phyloP scores from a whole-genome alignment of 2,329 filamentous ascomycete genomes.

The Epichloe aotearoae region DNA sequence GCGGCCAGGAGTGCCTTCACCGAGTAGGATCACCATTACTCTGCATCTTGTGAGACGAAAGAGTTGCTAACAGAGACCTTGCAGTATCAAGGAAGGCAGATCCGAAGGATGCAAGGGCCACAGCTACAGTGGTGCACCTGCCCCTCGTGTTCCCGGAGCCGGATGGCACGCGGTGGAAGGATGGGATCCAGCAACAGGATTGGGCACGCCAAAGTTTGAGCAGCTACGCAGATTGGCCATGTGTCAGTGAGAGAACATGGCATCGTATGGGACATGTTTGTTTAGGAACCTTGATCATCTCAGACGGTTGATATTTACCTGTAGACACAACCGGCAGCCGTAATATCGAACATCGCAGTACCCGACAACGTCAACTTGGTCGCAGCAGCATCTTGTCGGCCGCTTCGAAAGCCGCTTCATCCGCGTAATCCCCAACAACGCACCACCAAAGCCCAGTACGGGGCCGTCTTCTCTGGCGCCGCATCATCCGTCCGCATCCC shows the following conservation, averaged over 20 bases:
- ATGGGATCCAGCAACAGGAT: slow-evolving; percentile 28
- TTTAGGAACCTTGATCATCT: too few relatives aligned
- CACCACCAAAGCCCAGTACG: too few relatives aligned
- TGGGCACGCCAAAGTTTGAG: slow-evolving; percentile 32
- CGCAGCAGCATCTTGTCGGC: too few relatives aligned
- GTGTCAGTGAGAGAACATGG: background rate
- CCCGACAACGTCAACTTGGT: too few relatives aligned
- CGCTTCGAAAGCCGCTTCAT: too few relatives aligned
- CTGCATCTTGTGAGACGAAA: background rate
- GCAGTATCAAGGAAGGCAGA: slow-evolving; percentile 22
- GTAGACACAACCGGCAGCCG: too few relatives aligned
- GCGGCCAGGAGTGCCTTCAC: slow-evolving; percentile 18
- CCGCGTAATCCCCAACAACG: too few relatives aligned
- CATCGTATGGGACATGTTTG: too few relatives aligned
- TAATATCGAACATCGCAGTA: too few relatives aligned
- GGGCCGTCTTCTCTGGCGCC: too few relatives aligned
- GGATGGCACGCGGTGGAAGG: slow-evolving; percentile 11
- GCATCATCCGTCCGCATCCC: too few relatives aligned
- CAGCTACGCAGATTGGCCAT: slow-evolving; percentile 14
- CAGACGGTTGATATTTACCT: too few relatives aligned
- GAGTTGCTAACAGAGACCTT: slow-evolving; percentile 1
- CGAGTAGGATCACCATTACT: slow-evolving; percentile 16
- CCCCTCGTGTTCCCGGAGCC: slow-evolving; percentile 8
- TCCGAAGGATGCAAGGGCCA: slow-evolving; percentile 19
- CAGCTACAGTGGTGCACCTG: slow-evolving; percentile 12